These are phyloP conservation scores for Coemansia sp. DNA, from an alignment of 192 early-diverging fungal genomes.

Conservation along the genomic window DNA sequence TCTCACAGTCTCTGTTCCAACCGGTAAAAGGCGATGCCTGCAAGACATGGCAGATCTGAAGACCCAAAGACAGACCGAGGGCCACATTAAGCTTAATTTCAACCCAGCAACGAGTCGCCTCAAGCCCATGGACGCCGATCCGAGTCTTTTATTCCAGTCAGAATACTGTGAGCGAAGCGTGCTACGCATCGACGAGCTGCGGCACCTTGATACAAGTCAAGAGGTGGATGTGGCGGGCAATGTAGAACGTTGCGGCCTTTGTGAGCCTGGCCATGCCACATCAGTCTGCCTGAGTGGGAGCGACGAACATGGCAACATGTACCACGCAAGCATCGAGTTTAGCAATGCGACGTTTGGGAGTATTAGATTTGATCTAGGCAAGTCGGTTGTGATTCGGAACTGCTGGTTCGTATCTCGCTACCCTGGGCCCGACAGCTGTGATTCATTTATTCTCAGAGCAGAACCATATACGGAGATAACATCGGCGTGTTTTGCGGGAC, in stretches of 20 bases:
- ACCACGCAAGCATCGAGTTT: conserved; percentile 25
- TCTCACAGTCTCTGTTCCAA: conserved; percentile 14
- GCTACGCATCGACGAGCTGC: conserved; percentile 34
- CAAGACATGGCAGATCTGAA: not conserved
- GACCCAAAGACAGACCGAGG: not conserved
- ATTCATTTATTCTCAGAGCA: too few relatives aligned
- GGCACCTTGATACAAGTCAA: conserved; percentile 12
- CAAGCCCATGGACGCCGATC: conserved; percentile 19
- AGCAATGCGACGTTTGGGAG: conserved; percentile 19
- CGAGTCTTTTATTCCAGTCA: conserved; percentile 15
- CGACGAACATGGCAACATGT: conserved; percentile 6
- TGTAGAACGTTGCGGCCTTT: conserved; percentile 1
- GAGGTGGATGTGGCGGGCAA: conserved; percentile 40
- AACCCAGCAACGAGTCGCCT: conserved; percentile 11
- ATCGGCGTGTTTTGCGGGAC: too few relatives aligned
- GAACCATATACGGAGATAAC: too few relatives aligned
- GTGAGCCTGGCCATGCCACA: not conserved
- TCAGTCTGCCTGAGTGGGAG: conserved; percentile 23
- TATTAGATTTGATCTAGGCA: conserved; percentile 12
- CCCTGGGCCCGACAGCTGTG: not conserved
- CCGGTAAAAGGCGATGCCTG: conserved; percentile 1
- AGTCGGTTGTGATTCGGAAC: conserved; percentile 38
- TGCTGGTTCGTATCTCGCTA: conserved; percentile 9
- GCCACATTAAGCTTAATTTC: conserved; percentile 23
- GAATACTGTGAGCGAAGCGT: conserved; percentile 24